Evolutionary conservation across 148 eudicot species (phyloP).

Genomic region (Beta vulgaris): DNA sequence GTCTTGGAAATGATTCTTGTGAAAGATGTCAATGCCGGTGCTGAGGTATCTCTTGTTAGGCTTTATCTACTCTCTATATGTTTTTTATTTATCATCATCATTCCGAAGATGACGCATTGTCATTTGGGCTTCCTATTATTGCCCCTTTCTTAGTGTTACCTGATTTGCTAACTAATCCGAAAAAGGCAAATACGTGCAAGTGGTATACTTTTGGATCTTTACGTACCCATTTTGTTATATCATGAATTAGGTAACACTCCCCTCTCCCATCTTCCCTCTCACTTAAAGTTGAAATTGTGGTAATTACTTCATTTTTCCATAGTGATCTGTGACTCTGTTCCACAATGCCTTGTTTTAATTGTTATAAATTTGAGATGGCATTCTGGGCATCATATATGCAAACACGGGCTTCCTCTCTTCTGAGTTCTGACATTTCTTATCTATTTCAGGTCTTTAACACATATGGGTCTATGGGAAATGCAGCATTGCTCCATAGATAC

Average conservation of each 20-base stretch:
- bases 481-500: constrained; percentile 89
- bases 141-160: not conserved
- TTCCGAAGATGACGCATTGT: not conserved
- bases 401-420: not conserved
- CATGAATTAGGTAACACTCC: too few relatives aligned
- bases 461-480: constrained; percentile 83
- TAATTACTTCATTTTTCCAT: not conserved
- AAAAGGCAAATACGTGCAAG: too few relatives aligned
- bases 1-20: constrained; percentile 78
- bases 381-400: not conserved
- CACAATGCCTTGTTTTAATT: constrained; percentile 2
- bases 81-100: not conserved
- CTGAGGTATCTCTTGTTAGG: constrained; percentile 46
- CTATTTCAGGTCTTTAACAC: constrained; percentile 85
- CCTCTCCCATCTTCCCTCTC: not conserved
- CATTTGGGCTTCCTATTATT: not conserved
- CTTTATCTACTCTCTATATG: not conserved
- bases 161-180: too few relatives aligned
- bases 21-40: constrained; percentile 72
- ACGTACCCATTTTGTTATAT: too few relatives aligned
- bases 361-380: not conserved
- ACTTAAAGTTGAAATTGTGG: not conserved
- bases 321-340: not conserved
- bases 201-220: too few relatives aligned
- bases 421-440: not conserved